Conservation (phyloP, 805 yeast genomes). For the Saturnispora diversa region DNA sequence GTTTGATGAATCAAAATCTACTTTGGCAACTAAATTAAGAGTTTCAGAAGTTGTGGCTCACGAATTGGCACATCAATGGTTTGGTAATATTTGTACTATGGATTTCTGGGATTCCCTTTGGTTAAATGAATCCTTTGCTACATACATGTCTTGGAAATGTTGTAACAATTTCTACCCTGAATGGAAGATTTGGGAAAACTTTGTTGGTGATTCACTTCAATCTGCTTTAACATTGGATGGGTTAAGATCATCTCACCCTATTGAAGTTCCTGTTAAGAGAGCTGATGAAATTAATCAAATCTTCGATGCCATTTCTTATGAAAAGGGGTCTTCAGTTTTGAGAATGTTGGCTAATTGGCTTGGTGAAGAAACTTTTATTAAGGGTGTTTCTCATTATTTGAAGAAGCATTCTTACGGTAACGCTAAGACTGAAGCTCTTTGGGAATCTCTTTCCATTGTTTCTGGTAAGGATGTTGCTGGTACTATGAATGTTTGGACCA, state of each 20-base stretch:
- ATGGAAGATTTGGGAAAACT: conserved; percentile 70
- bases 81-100: conserved; percentile 85
- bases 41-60: conserved; percentile 81
- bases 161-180: conserved; percentile 65
- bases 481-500: conserved; percentile 69
- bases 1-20: conserved; percentile 41
- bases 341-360: conserved; percentile 68
- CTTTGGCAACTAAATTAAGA: conserved; percentile 50
- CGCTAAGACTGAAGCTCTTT: conserved; percentile 66
- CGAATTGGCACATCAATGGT: conserved; percentile 93
- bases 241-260: conserved; percentile 66
- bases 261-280: conserved; percentile 75
- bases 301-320: conserved; percentile 75
- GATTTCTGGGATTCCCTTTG: conserved; percentile 91
- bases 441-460: conserved; percentile 57
- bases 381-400: conserved; percentile 68
- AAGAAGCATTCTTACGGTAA: conserved; percentile 56
- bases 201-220: conserved; percentile 48
- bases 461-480: conserved; percentile 56
- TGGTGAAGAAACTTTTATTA: conserved; percentile 61
- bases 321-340: conserved; percentile 72
- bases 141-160: conserved; percentile 74
- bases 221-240: conserved; percentile 49
- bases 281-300: conserved; percentile 78
- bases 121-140: conserved; percentile 88